Percentiles rank a stretch among this genome's conserved stretches.
Evolutionary conservation across 208 protist species (phyloP).

Genomic region (Trypanosoma theileri): DNA sequence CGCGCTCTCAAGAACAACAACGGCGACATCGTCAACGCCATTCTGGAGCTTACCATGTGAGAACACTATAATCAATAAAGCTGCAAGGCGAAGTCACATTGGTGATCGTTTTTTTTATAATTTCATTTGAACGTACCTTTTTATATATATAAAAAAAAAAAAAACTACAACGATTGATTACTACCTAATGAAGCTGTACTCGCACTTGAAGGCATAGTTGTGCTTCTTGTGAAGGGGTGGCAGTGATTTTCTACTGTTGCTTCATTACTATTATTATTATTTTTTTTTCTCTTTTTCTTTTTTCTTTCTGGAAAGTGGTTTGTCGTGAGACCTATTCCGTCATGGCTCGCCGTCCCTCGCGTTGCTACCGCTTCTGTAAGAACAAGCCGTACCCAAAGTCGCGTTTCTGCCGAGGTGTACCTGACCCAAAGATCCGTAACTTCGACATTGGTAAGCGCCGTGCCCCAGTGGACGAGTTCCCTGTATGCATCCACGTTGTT

Average conservation of each 20-base stretch:
- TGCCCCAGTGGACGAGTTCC: conserved; percentile 96
- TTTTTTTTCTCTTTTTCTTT: conserved; percentile 13
- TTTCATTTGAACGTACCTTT: conserved; percentile 4
- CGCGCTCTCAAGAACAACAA: conserved; percentile 86
- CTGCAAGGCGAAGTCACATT: background rate
- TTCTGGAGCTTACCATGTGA: conserved; percentile 87
- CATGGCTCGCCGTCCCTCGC: conserved; percentile 58
- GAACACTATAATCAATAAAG: background rate
- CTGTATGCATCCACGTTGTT: conserved; percentile 96
- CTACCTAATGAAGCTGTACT: no score
- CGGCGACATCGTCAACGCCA: conserved; percentile 86
- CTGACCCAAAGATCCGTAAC: conserved; percentile 97
- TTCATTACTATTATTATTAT: conserved; percentile 12
- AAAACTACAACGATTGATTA: background rate
- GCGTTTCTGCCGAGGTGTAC: conserved; percentile 98
- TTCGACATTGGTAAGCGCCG: conserved; percentile 98
- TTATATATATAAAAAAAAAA: background rate
- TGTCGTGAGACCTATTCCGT: conserved; percentile 8
- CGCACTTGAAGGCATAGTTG: no score
- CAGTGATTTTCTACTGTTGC: background rate
- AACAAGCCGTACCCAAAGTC: conserved; percentile 79
- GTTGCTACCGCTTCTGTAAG: conserved; percentile 63
- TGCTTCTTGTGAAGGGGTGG: no score
- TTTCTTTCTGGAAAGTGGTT: conserved; percentile 18
- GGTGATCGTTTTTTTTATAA: background rate